Evolutionary conservation across 2,329 filamentous ascomycete genomes (phyloP).

Genomic region (Aaosphaeria pasadenensis): DNA sequence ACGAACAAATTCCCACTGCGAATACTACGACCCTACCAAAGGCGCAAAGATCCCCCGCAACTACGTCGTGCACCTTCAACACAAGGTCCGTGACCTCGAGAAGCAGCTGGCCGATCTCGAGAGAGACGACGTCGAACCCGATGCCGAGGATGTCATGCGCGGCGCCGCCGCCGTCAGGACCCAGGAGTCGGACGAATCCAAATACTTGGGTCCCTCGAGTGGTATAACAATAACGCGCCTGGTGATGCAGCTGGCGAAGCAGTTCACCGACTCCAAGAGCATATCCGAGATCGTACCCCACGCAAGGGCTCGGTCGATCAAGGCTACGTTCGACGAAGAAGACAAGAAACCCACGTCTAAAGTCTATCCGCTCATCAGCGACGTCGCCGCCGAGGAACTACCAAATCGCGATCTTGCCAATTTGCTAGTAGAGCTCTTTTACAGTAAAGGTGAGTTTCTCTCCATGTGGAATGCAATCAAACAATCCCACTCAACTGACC

Average conservation of each 20-base stretch:
- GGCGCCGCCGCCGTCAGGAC: constrained; percentile 83
- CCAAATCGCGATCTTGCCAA: constrained; percentile 73
- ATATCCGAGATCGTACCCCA: constrained; percentile 91
- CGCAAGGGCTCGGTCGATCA: constrained; percentile 62
- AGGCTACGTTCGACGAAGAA: constrained; percentile 67
- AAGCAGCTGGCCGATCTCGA: constrained; percentile 76
- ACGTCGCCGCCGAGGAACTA: constrained; percentile 71
- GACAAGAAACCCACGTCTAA: constrained; percentile 67
- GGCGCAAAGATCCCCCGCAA: constrained; percentile 81
- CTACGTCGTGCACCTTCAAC: constrained; percentile 90
- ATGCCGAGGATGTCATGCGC: constrained; percentile 80
- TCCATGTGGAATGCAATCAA: neutral
- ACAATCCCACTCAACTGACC: constrained; percentile 8
- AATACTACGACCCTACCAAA: constrained; percentile 90
- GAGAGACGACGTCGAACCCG: constrained; percentile 67
- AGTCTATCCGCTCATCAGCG: constrained; percentile 87
- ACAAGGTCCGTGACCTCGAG: constrained; percentile 79
- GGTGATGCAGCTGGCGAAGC: constrained; percentile 94
- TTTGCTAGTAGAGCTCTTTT: constrained; percentile 79
- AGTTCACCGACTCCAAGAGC: constrained; percentile 83
- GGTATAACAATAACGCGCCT: constrained; percentile 93
- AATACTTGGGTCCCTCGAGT: constrained; percentile 89
- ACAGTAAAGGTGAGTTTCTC: constrained; percentile 65
- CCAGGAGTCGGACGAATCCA: constrained; percentile 80
- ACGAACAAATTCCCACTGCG: constrained; percentile 84